These are phyloP conservation scores for Sporothrix dimorphospora DNA, from an alignment of 2,329 filamentous ascomycete genomes.

Conservation along the genomic window DNA sequence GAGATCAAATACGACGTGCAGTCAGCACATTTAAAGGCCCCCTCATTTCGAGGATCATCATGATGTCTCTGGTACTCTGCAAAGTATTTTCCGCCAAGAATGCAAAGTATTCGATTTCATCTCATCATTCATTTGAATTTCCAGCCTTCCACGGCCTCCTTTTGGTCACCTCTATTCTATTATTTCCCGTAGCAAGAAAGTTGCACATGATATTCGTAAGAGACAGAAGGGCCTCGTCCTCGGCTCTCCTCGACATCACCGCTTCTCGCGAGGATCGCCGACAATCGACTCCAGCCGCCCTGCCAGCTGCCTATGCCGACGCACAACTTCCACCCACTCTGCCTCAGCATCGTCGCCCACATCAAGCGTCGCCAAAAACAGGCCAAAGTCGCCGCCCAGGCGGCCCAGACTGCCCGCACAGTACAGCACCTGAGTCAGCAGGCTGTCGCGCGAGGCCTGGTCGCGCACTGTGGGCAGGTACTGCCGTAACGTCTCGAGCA, in stretches of 20 bases:
- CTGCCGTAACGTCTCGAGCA: slow-evolving; percentile 72
- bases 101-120: background rate
- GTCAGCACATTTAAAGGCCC: background rate
- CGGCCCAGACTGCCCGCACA: slow-evolving; percentile 89
- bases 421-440: slow-evolving; percentile 90
- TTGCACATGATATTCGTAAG: no score
- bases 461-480: slow-evolving; percentile 86
- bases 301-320: slow-evolving; percentile 82
- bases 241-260: background rate
- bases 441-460: slow-evolving; percentile 77
- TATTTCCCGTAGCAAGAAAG: no score
- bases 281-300: slow-evolving; percentile 74
- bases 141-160: background rate
- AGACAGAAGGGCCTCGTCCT: no score
- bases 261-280: slow-evolving; percentile 52
- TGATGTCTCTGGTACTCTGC: background rate
- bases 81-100: no score
- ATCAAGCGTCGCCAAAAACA: slow-evolving; percentile 72
- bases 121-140: slow-evolving; percentile 5
- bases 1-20: background rate
- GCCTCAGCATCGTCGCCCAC: slow-evolving; percentile 52
- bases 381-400: slow-evolving; percentile 88
- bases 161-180: background rate
- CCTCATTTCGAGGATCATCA: background rate
- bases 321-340: slow-evolving; percentile 88